A percentile compares a stretch with the other conserved stretches of the same genome.
phyloP scores from a whole-genome alignment of 176 grass and related monocot genomes.

The Echinochloa phyllopogon region DNA sequence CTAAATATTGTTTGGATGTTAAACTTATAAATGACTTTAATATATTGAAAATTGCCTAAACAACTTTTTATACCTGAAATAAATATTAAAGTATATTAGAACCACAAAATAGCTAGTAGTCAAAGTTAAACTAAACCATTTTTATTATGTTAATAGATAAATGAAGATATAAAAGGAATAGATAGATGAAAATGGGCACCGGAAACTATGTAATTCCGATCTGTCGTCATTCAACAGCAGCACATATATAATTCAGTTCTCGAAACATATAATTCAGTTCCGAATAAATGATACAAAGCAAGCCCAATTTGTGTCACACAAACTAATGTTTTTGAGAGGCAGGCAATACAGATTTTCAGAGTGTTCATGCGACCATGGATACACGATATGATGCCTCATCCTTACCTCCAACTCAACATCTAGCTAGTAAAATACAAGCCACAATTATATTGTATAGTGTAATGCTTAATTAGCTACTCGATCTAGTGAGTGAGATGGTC shows the following conservation, averaged over 20 bases:
- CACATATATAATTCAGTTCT: not conserved
- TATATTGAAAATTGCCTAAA: too few species aligned
- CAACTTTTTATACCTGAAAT: too few species aligned
- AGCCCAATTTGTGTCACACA: not conserved
- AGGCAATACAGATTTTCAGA: not conserved
- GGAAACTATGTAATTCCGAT: too few species aligned
- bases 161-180: too few species aligned
- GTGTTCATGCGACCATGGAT: not conserved
- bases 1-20: not conserved
- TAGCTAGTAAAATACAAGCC: not conserved
- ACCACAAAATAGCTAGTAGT: too few species aligned
- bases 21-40: too few species aligned
- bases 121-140: too few species aligned
- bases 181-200: too few species aligned
- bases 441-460: conserved; percentile 20
- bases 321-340: not conserved
- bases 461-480: not conserved
- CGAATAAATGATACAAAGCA: not conserved
- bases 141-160: too few species aligned
- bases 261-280: not conserved
- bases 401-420: not conserved
- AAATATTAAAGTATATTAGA: too few species aligned
- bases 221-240: too few species aligned
- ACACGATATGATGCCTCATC: not conserved
- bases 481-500: not conserved